phyloP scores from a whole-genome alignment of 2,329 filamentous ascomycete genomes.

The Cladophialophora carrionii region DNA sequence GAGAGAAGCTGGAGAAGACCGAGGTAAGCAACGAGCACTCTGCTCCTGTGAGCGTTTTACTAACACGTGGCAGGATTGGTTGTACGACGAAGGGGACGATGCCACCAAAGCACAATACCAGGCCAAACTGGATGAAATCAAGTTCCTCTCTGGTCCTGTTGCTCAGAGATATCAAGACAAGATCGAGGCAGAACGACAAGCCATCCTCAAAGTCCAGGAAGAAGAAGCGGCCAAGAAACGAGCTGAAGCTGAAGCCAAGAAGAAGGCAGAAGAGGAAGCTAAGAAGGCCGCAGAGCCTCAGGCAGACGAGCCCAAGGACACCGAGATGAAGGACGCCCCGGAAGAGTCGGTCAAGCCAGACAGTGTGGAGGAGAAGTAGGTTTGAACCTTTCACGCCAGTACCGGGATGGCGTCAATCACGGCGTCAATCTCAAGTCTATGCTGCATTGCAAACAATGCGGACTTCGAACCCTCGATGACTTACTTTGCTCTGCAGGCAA shows the following conservation, averaged over 20 bases:
- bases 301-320: conserved; percentile 45
- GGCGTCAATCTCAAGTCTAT: conserved; percentile 5
- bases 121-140: conserved; percentile 94
- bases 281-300: conserved; percentile 52
- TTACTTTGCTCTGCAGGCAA: conserved; percentile 10
- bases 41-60: conserved; percentile 14
- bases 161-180: conserved; percentile 95
- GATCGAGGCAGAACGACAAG: conserved; percentile 81
- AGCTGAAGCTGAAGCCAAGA: conserved; percentile 72
- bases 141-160: conserved; percentile 85
- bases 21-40: conserved; percentile 69
- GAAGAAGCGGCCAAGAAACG: conserved; percentile 64
- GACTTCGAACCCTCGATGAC: conserved; percentile 4
- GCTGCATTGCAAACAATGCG: not conserved
- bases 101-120: conserved; percentile 91
- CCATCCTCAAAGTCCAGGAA: conserved; percentile 68
- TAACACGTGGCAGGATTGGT: conserved; percentile 74
- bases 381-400: not conserved
- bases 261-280: conserved; percentile 71
- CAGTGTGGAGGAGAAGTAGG: conserved; percentile 40
- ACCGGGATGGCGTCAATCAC: conserved; percentile 3
- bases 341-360: conserved; percentile 48
- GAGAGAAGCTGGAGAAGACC: conserved; percentile 75
- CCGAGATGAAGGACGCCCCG: conserved; percentile 64
- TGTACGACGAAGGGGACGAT: conserved; percentile 96